Evolutionary conservation across 495 filamentous ascomycete genomes (phyloP), one percentile per base, ranked within the genome.

Genomic region (Aspergillus egyptiacus): DNA sequence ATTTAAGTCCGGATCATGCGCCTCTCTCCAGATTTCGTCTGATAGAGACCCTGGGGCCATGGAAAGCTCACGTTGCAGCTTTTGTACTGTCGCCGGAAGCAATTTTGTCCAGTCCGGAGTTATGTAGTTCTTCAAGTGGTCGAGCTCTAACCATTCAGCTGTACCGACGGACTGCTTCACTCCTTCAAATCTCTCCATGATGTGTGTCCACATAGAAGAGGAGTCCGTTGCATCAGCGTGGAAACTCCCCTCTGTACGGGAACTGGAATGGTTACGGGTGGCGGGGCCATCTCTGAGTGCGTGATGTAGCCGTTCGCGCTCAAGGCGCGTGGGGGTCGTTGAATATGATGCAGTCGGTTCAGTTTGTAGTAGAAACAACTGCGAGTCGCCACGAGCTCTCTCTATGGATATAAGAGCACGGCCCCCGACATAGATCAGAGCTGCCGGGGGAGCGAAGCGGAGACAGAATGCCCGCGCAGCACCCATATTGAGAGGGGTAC

Each of bases 1-100:
- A 51, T 96, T 85, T 31, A 85, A 69, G 30, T 82, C 74, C 1
- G 88, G 80, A 59, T 96, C 87, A 31, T 85, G 82, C 2, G 93
- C 87, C 57, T 98, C 93, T 50, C 74, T 72, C 93, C 93, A 97
- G 34, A 98, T 93, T 38, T 95, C 87, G 47, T 90, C 83, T 25
- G 93, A 87, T 13, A 98, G 72, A 3, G 89, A 93, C 4, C 88
- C 91, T 2, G 88, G 86, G 0, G 81, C 77, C 78, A 91, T 82
- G 17, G 85, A 89, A 10, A 96, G 76, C 70, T 98, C 91, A 18
- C 79, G 76, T 55, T 95, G 90, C 2, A 98, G 78, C 63, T 96
- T 96, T 42, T 80, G 77, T 11, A 91, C 70, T 46, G 85, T 89
- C 20, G 70, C 85, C 3, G 91, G 91, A 6, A 98, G 67, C 14